Conservation (phyloP, 2,329 filamentous ascomycete genomes). For the Chrysosporium queenslandicum region DNA sequence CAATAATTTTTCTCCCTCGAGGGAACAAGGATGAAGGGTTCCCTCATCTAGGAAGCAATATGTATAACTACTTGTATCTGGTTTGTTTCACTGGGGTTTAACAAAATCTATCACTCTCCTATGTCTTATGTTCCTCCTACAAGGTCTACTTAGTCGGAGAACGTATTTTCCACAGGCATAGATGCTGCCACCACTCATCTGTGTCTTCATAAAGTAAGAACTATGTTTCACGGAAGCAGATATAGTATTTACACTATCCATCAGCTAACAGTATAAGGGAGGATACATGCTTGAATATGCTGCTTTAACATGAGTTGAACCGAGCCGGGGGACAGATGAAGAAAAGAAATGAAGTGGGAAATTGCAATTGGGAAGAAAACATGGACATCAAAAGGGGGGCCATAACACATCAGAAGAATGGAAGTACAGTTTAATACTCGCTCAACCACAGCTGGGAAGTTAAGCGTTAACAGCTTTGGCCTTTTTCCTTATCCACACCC, state of each 20-base stretch:
- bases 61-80: conserved; percentile 4
- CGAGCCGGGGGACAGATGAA: neutral
- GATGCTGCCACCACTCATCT: neutral
- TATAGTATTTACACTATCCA: conserved; percentile 11
- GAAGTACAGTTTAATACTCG: conserved; percentile 8
- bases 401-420: conserved; percentile 11
- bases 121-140: neutral
- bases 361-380: neutral
- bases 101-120: conserved; percentile 6
- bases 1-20: neutral
- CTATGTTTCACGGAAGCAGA: conserved; percentile 4
- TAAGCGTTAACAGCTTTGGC: neutral
- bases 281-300: conserved; percentile 8
- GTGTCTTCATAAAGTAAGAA: neutral
- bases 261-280: conserved; percentile 9
- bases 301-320: conserved; percentile 6
- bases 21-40: neutral
- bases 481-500: neutral
- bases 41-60: neutral
- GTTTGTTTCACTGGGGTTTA: neutral
- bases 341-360: neutral
- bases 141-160: neutral
- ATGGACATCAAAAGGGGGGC: neutral
- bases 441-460: conserved; percentile 4
- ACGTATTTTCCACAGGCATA: no score